Percentiles rank a stretch among this genome's conserved stretches.
Evolutionary conservation across 176 grass and related monocot genomes (phyloP).

Genomic region (Saccharum spontaneum): DNA sequence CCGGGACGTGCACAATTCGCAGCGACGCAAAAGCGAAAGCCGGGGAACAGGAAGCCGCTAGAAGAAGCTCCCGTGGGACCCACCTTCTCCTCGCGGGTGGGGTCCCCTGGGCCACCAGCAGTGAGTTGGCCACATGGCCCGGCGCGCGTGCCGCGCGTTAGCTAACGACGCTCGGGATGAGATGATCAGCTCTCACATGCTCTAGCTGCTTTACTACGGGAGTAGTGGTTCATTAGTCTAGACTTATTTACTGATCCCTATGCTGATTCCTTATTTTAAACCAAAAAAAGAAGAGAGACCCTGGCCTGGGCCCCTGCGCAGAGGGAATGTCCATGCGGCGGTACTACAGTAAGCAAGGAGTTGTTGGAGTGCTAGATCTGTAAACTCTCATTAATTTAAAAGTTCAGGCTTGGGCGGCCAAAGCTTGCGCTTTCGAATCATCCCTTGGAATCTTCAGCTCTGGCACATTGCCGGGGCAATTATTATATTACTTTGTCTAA

Average conservation of each 20-base stretch:
- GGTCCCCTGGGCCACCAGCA: background rate
- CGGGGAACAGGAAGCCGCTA: background rate
- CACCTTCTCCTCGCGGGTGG: background rate
- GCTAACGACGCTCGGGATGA: background rate
- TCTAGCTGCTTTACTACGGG: background rate
- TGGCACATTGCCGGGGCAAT: constrained; percentile 26
- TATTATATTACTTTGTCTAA: background rate
- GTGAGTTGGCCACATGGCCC: constrained; percentile 54
- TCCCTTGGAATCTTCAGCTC: constrained; percentile 57
- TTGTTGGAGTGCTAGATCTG: background rate
- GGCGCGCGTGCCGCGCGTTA: background rate
- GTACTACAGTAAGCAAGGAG: background rate
- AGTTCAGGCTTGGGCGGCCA: background rate
- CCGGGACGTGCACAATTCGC: background rate
- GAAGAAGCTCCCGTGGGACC: background rate
- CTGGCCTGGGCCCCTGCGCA: background rate
- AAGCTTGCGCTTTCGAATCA: constrained; percentile 15
- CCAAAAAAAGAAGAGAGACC: background rate
- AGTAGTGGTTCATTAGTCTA: background rate
- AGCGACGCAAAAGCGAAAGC: background rate
- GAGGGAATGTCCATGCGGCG: constrained; percentile 18
- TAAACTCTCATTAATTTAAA: background rate
- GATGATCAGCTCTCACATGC: background rate
- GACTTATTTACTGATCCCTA: constrained; percentile 73
- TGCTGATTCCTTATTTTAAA: constrained; percentile 51